Evolutionary conservation across 2,329 filamentous ascomycete species (phyloP).

Genomic region (Fusarium cicatricum): DNA sequence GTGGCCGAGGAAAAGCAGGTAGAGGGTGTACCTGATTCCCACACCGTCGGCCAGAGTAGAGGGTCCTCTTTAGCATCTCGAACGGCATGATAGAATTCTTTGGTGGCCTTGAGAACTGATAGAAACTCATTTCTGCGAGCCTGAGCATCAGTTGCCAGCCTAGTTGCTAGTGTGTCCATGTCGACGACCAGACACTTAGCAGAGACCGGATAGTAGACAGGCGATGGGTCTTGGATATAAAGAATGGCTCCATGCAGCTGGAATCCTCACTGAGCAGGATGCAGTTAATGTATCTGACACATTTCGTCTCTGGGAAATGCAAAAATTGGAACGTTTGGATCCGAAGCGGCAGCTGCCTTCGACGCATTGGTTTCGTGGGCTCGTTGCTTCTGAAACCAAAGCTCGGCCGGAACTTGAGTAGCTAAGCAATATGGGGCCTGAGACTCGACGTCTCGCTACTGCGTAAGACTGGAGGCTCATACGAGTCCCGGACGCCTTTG

Average conservation of each 20-base stretch:
- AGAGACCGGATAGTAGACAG: conserved; percentile 46
- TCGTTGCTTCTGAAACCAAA: background rate
- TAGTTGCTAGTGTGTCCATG: conserved; percentile 15
- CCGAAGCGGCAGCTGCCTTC: background rate
- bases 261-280: conserved; percentile 45
- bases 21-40: conserved; percentile 27
- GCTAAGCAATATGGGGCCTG: conserved; percentile 24
- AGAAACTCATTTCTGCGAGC: conserved; percentile 34
- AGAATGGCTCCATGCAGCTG: conserved; percentile 38
- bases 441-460: conserved; percentile 25
- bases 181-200: conserved; percentile 40
- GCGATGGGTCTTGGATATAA: conserved; percentile 30
- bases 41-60: conserved; percentile 39
- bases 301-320: no score
- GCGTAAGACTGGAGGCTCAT: conserved; percentile 25
- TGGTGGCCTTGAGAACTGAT: conserved; percentile 35
- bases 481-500: conserved; percentile 11
- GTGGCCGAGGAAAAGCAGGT: conserved; percentile 5
- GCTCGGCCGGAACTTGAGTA: rapidly evolving
- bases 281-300: conserved; percentile 43
- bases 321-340: background rate
- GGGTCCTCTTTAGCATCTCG: conserved; percentile 44
- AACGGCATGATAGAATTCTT: conserved; percentile 41
- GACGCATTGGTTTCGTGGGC: no score
- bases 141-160: rapidly evolving